Percentiles rank a stretch among this genome's conserved stretches.
phyloP scores from a whole-genome alignment of 257 asterid species.

The Ballota nigra region DNA sequence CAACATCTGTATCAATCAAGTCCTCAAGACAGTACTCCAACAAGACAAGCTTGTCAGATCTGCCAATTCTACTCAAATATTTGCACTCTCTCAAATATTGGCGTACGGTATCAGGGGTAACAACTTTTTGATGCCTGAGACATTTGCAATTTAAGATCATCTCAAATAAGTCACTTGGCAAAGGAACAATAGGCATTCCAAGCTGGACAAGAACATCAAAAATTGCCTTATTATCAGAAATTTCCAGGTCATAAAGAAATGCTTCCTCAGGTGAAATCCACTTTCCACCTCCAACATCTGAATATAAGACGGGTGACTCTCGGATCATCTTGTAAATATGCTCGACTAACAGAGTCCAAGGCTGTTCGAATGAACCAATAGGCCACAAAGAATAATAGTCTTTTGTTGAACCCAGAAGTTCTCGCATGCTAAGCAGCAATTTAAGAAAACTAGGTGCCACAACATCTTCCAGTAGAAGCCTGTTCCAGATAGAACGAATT shows the following conservation, averaged over 20 bases:
- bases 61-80: conserved; percentile 39
- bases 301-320: conserved; percentile 65
- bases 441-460: conserved; percentile 78
- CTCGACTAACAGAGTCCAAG: conserved; percentile 82
- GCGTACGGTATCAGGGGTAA: conserved; percentile 87
- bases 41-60: conserved; percentile 57
- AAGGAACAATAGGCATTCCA: conserved; percentile 82
- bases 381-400: conserved; percentile 87
- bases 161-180: conserved; percentile 63
- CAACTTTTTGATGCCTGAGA: conserved; percentile 52
- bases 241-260: conserved; percentile 62
- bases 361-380: conserved; percentile 83
- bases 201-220: conserved; percentile 70
- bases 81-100: conserved; percentile 57
- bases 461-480: conserved; percentile 86
- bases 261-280: conserved; percentile 85
- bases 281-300: conserved; percentile 67
- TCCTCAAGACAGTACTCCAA: conserved; percentile 95
- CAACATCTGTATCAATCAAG: conserved; percentile 81
- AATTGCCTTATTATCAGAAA: conserved; percentile 58
- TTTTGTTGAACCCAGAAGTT: conserved; percentile 57
- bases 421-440: conserved; percentile 59
- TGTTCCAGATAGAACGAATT: conserved; percentile 94
- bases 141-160: conserved; percentile 63
- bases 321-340: conserved; percentile 57